phyloP scores from a whole-genome alignment of 768 basidiomycete genomes.

The Termitomyces eurrhizus region DNA sequence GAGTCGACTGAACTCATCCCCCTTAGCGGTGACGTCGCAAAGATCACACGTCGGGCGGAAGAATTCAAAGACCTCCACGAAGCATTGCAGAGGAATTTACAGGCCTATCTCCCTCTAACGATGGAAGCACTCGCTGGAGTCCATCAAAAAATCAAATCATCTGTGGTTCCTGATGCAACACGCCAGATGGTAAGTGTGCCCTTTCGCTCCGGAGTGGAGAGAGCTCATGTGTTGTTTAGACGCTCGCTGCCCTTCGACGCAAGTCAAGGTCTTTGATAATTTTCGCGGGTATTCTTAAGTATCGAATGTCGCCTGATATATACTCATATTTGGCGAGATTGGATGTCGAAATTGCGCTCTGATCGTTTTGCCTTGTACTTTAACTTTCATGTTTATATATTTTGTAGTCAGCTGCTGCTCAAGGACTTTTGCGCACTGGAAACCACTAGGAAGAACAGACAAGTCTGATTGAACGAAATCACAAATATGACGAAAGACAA shows the following conservation, averaged over 20 bases:
- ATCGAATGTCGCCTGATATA: conserved; percentile 86
- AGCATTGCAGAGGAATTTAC: conserved; percentile 84
- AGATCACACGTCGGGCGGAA: conserved; percentile 82
- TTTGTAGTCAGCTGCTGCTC: neutral
- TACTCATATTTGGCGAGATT: conserved; percentile 83
- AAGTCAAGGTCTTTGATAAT: conserved; percentile 86
- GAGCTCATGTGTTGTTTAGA: conserved; percentile 34
- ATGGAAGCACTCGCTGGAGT: conserved; percentile 90
- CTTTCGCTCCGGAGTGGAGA: conserved; percentile 7
- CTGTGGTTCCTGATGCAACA: conserved; percentile 67
- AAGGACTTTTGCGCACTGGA: neutral
- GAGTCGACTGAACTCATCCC: conserved; percentile 87
- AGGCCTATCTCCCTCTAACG: conserved; percentile 80
- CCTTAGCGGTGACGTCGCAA: conserved; percentile 77
- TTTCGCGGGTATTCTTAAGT: conserved; percentile 84
- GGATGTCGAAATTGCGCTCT: conserved; percentile 84
- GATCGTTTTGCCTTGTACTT: conserved; percentile 14
- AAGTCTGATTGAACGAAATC: neutral
- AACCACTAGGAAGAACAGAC: neutral
- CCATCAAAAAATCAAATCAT: conserved; percentile 72
- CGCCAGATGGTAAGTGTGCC: conserved; percentile 62
- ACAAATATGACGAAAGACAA: neutral
- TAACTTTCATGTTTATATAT: neutral
- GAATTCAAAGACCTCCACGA: conserved; percentile 88
- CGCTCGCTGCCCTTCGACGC: conserved; percentile 61